Evolutionary conservation across 331 rosid species (phyloP).

Genomic region (Quercus phellos): DNA sequence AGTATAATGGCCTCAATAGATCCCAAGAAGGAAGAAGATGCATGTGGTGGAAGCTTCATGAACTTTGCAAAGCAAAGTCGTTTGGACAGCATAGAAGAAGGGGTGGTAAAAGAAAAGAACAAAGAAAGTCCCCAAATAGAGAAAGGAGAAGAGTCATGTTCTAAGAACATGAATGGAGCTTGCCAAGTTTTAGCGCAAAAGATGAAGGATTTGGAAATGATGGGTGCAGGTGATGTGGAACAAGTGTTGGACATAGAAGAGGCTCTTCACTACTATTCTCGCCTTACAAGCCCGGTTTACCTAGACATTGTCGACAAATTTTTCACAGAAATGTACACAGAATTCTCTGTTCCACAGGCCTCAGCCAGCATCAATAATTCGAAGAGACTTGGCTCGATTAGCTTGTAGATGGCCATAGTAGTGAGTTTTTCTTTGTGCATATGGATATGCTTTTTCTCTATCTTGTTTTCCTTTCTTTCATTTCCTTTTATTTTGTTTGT

Average conservation of each 20-base stretch:
- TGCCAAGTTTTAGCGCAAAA: slow-evolving; percentile 46
- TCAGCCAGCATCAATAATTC: slow-evolving; percentile 36
- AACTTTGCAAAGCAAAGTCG: slow-evolving; percentile 29
- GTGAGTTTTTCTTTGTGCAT: slow-evolving; percentile 27
- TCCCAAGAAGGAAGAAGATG: slow-evolving; percentile 33
- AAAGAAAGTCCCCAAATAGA: slow-evolving; percentile 19
- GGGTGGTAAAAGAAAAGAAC: slow-evolving; percentile 32
- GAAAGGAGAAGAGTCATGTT: slow-evolving; percentile 32
- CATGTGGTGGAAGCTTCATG: slow-evolving; percentile 23
- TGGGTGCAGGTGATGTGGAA: slow-evolving; percentile 67
- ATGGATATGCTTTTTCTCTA: slow-evolving; percentile 27
- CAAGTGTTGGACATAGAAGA: slow-evolving; percentile 86
- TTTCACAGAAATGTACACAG: slow-evolving; percentile 63
- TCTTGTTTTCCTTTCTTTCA: slow-evolving; percentile 11
- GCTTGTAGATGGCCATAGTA: slow-evolving; percentile 43
- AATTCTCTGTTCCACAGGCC: slow-evolving; percentile 44
- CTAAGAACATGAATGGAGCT: slow-evolving; percentile 23
- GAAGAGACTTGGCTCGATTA: slow-evolving; percentile 44
- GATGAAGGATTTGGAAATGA: slow-evolving; percentile 78
- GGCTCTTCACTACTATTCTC: slow-evolving; percentile 87
- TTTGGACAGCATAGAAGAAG: slow-evolving; percentile 32
- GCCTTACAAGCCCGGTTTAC: slow-evolving; percentile 72
- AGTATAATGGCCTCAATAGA: slow-evolving; percentile 21
- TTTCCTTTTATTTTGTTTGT: slow-evolving; percentile 18
- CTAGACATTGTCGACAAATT: slow-evolving; percentile 81